These are phyloP conservation scores for Radiomyces spectabilis DNA, from an alignment of 192 early-diverging fungal genomes.

Conservation along the genomic window DNA sequence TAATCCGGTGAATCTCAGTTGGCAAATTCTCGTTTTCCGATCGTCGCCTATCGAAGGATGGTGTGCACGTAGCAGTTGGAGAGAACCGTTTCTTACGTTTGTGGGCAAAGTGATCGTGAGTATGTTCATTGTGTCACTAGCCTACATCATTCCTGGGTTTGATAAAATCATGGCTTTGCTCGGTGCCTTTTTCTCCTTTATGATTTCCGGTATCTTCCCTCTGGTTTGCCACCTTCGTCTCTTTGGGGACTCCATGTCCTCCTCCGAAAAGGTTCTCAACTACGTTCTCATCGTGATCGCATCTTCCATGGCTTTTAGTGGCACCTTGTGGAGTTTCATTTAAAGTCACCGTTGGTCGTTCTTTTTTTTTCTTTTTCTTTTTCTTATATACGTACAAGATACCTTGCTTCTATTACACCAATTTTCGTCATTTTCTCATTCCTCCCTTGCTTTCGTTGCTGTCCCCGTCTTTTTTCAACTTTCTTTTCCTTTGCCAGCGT, in stretches of 20 bases:
- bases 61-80: slow-evolving; percentile 1
- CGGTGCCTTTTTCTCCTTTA: slow-evolving; percentile 19
- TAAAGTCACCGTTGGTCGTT: not conserved
- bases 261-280: not conserved
- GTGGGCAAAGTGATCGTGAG: slow-evolving; percentile 14
- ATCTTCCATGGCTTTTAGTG: not conserved
- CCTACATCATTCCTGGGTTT: slow-evolving; percentile 16
- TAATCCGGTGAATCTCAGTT: slow-evolving; percentile 49
- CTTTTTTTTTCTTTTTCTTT: not conserved
- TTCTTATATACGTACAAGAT: no score
- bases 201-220: slow-evolving; percentile 22
- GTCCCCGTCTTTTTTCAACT: no score
- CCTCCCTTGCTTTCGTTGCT: no score
- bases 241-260: slow-evolving; percentile 3
- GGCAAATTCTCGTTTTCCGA: slow-evolving; percentile 27
- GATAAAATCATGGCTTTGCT: slow-evolving; percentile 12
- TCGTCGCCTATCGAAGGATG: slow-evolving; percentile 10
- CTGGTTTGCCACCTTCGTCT: slow-evolving; percentile 12
- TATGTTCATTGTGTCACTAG: slow-evolving; percentile 10
- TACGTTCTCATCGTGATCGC: not conserved
- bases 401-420: no score
- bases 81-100: slow-evolving; percentile 5
- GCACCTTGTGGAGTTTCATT: slow-evolving; percentile 4
- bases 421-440: no score
- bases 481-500: no score